Base-by-base conservation (phyloP, 768 basidiomycete species). In the Hypholoma fasciculare region DNA sequence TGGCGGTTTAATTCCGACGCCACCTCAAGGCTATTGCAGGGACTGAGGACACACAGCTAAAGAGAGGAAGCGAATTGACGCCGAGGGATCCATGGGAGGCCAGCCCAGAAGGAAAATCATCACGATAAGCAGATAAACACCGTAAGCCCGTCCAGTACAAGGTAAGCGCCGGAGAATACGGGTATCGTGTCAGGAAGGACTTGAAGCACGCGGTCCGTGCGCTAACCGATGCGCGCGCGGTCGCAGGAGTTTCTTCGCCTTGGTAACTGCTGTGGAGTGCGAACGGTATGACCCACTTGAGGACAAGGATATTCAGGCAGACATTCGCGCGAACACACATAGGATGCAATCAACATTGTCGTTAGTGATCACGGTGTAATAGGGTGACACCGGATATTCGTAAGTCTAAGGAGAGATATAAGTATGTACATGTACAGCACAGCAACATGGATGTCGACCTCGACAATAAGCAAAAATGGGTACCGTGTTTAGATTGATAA, bases 361-460 rank as follows among this genome's bases (percentile, higher is more conserved):
- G 53, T 37, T 37, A 54, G 49, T 17, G 57, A 63, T 65, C 66
- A 63, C 66, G 60, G 66, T 43, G 66, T 67, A 67, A 65, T 67
- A 65, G 51, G 43, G 30, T 56, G 62, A 67, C 66, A 59, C 66
- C 62, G 66, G 66, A 67, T 67, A 67, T 54, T 67, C 54, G 49
- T 60, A 60, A 57, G 36, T 60, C 60, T 62, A 64, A 48, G 42
- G 34, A 49, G 16, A 51, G 36, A 49, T 27, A 51, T 26, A 60
- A 57, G 49, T 56, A 61, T 54, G 59, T 61, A 63, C 59, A 63
- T 52, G 39, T 64, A 64, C 61, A 64, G 46, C 58, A 60, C 20
- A 52, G 54, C 56, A 56, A 62, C 58, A 58, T 37, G 43, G 37
- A 42, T 20, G 50, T 50, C 54, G 58, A 49, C 38, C 38, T 49